phyloP scores from a whole-genome alignment of 345 rosid genomes.

The Hypericum perforatum region DNA sequence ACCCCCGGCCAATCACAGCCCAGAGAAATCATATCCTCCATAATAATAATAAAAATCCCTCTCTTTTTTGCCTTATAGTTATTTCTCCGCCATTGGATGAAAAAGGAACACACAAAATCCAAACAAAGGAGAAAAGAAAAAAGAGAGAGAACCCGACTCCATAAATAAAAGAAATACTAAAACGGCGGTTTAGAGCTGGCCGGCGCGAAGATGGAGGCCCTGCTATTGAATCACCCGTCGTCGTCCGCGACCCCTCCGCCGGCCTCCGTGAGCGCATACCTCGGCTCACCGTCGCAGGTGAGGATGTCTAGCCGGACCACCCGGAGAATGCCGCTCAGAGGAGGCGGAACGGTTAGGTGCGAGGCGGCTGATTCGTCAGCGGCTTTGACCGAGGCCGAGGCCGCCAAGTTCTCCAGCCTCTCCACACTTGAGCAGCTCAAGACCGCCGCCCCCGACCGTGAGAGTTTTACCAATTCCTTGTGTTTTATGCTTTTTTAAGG shows the following conservation, averaged over 20 bases:
- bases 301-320: conserved; percentile 1
- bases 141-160: too few species aligned
- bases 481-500: neutral
- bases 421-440: conserved; percentile 19
- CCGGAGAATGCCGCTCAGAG: conserved; percentile 3
- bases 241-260: conserved; percentile 8
- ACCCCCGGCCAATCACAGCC: neutral
- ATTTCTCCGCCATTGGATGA: too few species aligned
- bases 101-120: too few species aligned
- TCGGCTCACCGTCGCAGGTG: neutral
- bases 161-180: neutral
- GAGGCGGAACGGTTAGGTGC: neutral
- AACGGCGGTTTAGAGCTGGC: conserved; percentile 17
- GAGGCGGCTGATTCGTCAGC: conserved; percentile 11
- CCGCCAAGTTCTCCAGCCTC: neutral
- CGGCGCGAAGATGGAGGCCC: conserved; percentile 24
- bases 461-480: neutral
- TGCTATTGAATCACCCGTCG: conserved; percentile 14
- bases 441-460: conserved; percentile 13
- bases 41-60: too few species aligned
- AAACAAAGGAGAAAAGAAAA: too few species aligned
- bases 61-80: too few species aligned
- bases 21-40: neutral
- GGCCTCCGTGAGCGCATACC: neutral
- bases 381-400: too few species aligned